phyloP scores from a whole-genome alignment of 768 basidiomycete genomes.

The Amanita polypyramis region DNA sequence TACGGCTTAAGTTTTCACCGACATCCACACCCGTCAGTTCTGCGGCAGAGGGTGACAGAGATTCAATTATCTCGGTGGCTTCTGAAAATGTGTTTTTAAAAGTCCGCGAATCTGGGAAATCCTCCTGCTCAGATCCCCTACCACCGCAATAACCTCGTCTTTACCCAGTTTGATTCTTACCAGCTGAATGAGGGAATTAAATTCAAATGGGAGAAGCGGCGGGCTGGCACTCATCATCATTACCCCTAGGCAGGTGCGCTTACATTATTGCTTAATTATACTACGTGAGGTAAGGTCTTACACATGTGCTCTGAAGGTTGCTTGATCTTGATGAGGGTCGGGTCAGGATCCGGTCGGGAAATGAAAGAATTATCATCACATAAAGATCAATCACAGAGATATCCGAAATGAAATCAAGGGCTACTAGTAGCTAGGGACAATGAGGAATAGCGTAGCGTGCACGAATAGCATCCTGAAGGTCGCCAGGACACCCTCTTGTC shows the following conservation, averaged over 20 bases:
- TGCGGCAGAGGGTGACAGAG: no score
- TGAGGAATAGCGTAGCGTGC: neutral
- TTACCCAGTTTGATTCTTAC: neutral
- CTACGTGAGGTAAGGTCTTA: neutral
- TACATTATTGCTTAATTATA: neutral
- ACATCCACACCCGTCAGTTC: neutral
- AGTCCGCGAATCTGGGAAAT: constrained; percentile 1
- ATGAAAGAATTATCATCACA: neutral
- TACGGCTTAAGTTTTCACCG: neutral
- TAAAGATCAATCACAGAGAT: constrained; percentile 1
- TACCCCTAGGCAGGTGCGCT: neutral
- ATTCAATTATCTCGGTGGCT: neutral
- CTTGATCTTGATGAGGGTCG: neutral
- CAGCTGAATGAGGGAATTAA: neutral
- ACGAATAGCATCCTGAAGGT: neutral
- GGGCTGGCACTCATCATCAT: neutral
- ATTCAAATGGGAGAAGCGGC: neutral
- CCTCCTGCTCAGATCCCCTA: neutral
- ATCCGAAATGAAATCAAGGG: constrained; percentile 8
- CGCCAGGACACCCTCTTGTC: neutral
- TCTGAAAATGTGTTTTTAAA: constrained; percentile 2
- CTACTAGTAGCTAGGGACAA: neutral
- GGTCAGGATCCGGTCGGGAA: neutral
- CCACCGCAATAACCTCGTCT: neutral
- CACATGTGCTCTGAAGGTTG: neutral